Base-by-base conservation (phyloP, 169 alveolate species). In the Plasmodium fragile region DNA sequence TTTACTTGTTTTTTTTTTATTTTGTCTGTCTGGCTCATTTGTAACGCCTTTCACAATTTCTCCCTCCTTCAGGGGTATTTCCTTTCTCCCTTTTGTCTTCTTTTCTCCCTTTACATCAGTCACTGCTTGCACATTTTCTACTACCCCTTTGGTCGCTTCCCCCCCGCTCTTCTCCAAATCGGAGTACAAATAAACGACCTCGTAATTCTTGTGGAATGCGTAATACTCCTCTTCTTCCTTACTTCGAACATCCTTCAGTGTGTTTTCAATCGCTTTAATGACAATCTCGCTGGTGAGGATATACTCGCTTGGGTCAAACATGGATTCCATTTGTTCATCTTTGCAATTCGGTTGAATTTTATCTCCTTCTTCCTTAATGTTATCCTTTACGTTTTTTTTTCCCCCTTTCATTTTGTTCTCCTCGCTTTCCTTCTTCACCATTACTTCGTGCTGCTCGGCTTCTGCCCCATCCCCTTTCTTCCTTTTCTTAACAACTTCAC, bases 111-210 rank as follows among this genome's bases (percentile, higher is more conserved):
- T 73, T 13, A 65, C 30, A 4, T 65, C 75, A 16, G 30, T 8
- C 3, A 3, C n/a, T 25, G 75, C 39, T 65, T 1, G 8, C 10
- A 5, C 2, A 7, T 65, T 65, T 45, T 39, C 41, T 22, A 22
- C 70, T 34, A 36, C 70, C 25, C 8, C 70, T 0, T 0, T 43
- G 22, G 25, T 22, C 28, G 28, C 78, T 22, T 28, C 22, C n/a
- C 25, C 85, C 8, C 28, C 81, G 18, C 36, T 22, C 16, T 75
- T 59, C 45, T 18, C 34, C 69, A 89, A 89, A 78, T 78, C 89
- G 5, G 94, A 78, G 71, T 69, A 89, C 36, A 89, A 78, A 89
- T 89, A 89, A 55, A 89, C 72, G 45, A 89, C 94, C 59, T 77
- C 94, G 49, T 78, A 28, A 65, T 89, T 45, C 10, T 89, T 78